Evolutionary conservation across 1,139 yeast genomes (phyloP).

Genomic region (Kazachstania sp.): DNA sequence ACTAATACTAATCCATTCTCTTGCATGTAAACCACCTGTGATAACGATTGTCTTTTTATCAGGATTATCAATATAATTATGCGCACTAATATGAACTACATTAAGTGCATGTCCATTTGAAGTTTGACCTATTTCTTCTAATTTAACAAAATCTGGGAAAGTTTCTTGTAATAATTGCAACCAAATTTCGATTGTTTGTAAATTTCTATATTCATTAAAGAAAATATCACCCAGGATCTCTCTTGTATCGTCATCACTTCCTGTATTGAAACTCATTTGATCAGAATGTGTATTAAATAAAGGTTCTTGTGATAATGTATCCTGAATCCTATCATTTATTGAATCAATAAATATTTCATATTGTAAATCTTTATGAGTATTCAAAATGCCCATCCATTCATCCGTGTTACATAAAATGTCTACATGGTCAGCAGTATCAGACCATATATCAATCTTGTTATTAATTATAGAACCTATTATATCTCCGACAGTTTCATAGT

Average conservation of each 20-base stretch:
- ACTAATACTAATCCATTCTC: slow-evolving; percentile 83
- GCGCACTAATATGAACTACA: slow-evolving; percentile 53
- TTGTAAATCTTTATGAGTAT: slow-evolving; percentile 18
- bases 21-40: slow-evolving; percentile 80
- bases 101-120: slow-evolving; percentile 63
- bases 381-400: slow-evolving; percentile 5
- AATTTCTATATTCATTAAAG: slow-evolving; percentile 62
- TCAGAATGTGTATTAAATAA: not conserved
- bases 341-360: slow-evolving; percentile 41
- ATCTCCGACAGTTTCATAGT: slow-evolving; percentile 22
- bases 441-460: slow-evolving; percentile 30
- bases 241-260: slow-evolving; percentile 6
- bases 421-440: slow-evolving; percentile 30
- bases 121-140: slow-evolving; percentile 67
- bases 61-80: slow-evolving; percentile 37
- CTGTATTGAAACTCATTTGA: not conserved
- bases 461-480: slow-evolving; percentile 16
- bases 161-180: slow-evolving; percentile 46
- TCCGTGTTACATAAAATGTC: slow-evolving; percentile 34
- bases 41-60: slow-evolving; percentile 62
- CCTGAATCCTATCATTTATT: slow-evolving; percentile 47
- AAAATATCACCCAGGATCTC: slow-evolving; percentile 33
- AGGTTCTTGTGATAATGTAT: slow-evolving; percentile 40
- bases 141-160: slow-evolving; percentile 49
- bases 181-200: slow-evolving; percentile 68